Base-by-base conservation (phyloP, 805 yeast species). In the Candida odintsovae region DNA sequence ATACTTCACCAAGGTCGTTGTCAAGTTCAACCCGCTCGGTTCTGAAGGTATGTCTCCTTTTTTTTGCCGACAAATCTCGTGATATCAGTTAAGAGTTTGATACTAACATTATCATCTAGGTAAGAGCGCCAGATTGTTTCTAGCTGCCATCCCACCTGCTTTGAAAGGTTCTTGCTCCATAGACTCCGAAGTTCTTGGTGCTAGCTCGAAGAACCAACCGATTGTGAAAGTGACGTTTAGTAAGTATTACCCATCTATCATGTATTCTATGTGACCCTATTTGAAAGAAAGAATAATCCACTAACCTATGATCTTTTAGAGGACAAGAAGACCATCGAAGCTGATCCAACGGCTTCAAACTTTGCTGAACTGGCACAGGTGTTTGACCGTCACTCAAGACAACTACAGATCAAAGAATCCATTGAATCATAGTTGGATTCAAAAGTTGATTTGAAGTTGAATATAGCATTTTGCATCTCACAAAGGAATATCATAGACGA, bases 321-420 rank as follows among this genome's bases (percentile, higher is more conserved):
- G 64, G 97, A 90, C 64, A 92, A 90, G 58, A 76, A 80, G 42
- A 76, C 73, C 6, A 66, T 87, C 67, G 76, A 73, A 44, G 79
- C 80, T 6, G 86, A 89, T 61, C 96, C 96, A 10, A 63, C 73
- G 3, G 59, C 56, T 8, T 64, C 76, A 58, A 68, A 69, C 8
- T 76, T 86, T 49, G 70, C 66, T 19, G 96, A 90, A 53, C 67
- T 90, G 55, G 68, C 77, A 10, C 82, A 79, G 45, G 64, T 73
- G 50, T 80, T 92, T 53, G 95, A 90, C 62, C 73, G 86, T 47
- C 95, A 90, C 61, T 88, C 96, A 10, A 80, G 96, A 66, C 77
- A 80, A 57, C 68, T 90, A 56, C 81, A 81, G 49, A 72, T 90
- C 55, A 74, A 86, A 58, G 96, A 89, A 50, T 83, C 84, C 50